phyloP scores from a whole-genome alignment of 257 asterid genomes.

The Cynanchum wilfordii region DNA sequence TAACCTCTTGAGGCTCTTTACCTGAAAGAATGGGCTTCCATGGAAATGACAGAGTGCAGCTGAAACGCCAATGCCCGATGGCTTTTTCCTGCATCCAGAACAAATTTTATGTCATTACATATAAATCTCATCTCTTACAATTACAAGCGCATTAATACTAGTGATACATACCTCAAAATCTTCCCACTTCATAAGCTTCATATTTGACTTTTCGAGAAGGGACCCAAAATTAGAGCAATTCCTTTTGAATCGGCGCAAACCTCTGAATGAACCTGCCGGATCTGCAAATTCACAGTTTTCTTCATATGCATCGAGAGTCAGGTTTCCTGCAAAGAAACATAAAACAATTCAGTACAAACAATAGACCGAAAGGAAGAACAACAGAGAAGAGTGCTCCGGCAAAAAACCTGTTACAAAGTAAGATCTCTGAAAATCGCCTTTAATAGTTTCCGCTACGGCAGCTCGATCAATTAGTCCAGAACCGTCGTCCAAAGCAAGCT shows the following conservation, averaged over 20 bases:
- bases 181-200: slow-evolving; percentile 96
- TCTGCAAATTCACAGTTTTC: slow-evolving; percentile 94
- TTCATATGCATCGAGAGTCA: slow-evolving; percentile 77
- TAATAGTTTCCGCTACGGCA: slow-evolving; percentile 49
- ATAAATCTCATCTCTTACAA: neutral
- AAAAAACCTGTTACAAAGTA: slow-evolving; percentile 82
- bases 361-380: no score
- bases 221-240: slow-evolving; percentile 93
- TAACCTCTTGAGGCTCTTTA: slow-evolving; percentile 3
- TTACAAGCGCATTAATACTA: neutral
- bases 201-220: slow-evolving; percentile 60
- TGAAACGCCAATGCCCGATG: slow-evolving; percentile 95
- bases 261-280: slow-evolving; percentile 93
- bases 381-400: neutral
- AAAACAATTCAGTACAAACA: neutral
- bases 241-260: slow-evolving; percentile 69
- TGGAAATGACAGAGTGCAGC: slow-evolving; percentile 79
- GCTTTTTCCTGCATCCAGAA: slow-evolving; percentile 59
- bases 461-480: slow-evolving; percentile 58
- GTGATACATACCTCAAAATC: slow-evolving; percentile 55
- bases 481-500: slow-evolving; percentile 51
- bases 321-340: slow-evolving; percentile 45
- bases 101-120: neutral
- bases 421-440: slow-evolving; percentile 66
- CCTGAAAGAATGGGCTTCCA: slow-evolving; percentile 99